A percentile compares a stretch with the other conserved stretches of the same genome.
These are phyloP conservation scores for Aspergillus terreus DNA, from an alignment of 2,329 filamentous ascomycete species.

Conservation along the genomic window DNA sequence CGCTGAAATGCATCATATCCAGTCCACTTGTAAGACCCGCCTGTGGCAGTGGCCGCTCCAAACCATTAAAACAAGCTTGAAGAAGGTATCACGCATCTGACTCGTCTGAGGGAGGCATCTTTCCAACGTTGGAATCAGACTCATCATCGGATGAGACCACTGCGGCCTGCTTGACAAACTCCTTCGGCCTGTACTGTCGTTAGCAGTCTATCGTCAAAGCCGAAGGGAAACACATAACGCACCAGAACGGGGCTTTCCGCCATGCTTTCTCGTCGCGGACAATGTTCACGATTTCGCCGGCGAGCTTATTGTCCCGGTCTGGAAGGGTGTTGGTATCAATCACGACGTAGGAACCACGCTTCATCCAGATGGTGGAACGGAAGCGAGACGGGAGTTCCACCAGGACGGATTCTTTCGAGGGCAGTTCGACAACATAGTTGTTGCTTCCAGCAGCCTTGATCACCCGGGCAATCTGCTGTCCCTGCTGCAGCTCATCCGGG, in stretches of 20 bases:
- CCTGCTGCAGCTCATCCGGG: conserved; percentile 50
- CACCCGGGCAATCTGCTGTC: conserved; percentile 69
- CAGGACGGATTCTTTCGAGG: conserved; percentile 62
- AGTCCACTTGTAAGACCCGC: neutral
- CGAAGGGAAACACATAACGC: conserved; percentile 15
- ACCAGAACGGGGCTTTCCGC: conserved; percentile 90
- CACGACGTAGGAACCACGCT: conserved; percentile 80
- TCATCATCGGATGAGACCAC: conserved; percentile 69
- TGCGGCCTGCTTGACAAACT: conserved; percentile 66
- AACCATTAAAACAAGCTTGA: too few relatives aligned
- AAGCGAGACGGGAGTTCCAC: conserved; percentile 82
- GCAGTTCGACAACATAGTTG: conserved; percentile 74
- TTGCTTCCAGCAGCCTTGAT: conserved; percentile 84
- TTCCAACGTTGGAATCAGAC: conserved; percentile 75
- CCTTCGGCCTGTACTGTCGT: conserved; percentile 62
- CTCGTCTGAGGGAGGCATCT: conserved; percentile 77
- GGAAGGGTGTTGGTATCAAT: conserved; percentile 67
- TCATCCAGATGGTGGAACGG: conserved; percentile 90
- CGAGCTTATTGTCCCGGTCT: conserved; percentile 69
- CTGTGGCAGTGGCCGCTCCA: neutral
- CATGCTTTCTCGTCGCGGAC: conserved; percentile 88
- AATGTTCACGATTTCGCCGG: conserved; percentile 88
- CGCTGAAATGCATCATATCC: neutral
- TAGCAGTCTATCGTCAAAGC: conserved; percentile 8
- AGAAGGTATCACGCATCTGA: conserved; percentile 58